These are phyloP conservation scores for Pythium apleroticum DNA, from an alignment of 352 stramenopile genomes.

Conservation along the genomic window DNA sequence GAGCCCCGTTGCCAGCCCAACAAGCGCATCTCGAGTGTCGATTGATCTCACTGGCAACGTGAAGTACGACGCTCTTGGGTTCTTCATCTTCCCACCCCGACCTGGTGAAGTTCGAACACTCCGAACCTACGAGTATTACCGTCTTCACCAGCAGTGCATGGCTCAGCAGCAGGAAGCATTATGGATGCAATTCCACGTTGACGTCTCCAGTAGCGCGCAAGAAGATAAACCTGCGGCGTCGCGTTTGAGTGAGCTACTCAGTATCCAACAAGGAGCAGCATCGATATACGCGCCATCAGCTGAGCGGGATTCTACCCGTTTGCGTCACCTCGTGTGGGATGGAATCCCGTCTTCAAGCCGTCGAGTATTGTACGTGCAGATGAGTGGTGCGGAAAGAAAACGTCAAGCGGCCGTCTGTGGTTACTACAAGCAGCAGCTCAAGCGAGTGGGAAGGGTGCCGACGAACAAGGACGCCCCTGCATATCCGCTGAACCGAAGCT, in stretches of 20 bases:
- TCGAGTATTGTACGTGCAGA: slow-evolving; percentile 40
- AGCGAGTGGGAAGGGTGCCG: background rate
- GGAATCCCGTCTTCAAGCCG: slow-evolving; percentile 50
- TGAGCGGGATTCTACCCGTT: background rate
- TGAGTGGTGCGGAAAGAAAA: slow-evolving; percentile 41
- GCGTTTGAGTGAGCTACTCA: background rate
- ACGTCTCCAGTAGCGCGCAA: background rate
- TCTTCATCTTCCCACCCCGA: slow-evolving; percentile 31
- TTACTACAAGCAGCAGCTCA: slow-evolving; percentile 38
- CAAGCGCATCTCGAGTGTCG: slow-evolving; percentile 10
- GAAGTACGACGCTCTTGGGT: slow-evolving; percentile 50
- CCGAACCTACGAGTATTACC: slow-evolving; percentile 49
- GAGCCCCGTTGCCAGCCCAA: slow-evolving; percentile 9
- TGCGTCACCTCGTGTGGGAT: slow-evolving; percentile 45
- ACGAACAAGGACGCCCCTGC: background rate
- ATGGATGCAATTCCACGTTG: slow-evolving; percentile 32
- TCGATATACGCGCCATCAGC: slow-evolving; percentile 13
- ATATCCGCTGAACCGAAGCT: background rate
- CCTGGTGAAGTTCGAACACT: background rate
- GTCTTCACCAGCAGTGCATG: slow-evolving; percentile 39
- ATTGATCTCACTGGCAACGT: slow-evolving; percentile 7
- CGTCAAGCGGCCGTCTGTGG: slow-evolving; percentile 19
- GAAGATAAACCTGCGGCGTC: background rate
- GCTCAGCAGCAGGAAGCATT: slow-evolving; percentile 39
- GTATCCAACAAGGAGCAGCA: background rate